Conservation (phyloP, 78 protist genomes). For the Guillardia theta region DNA sequence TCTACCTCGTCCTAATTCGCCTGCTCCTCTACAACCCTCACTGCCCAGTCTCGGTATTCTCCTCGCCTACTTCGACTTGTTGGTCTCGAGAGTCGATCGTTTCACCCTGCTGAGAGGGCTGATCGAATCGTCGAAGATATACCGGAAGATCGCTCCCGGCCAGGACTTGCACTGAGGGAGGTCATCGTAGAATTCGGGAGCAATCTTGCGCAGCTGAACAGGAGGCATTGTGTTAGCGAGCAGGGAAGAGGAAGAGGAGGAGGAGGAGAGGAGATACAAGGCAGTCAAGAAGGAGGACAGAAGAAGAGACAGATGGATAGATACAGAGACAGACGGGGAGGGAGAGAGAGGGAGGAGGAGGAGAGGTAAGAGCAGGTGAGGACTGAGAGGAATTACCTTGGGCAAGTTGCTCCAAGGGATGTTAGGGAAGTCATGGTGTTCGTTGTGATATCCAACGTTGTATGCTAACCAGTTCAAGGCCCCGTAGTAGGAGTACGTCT, state of each 20-base stretch:
- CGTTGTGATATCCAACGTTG: conserved; percentile 87
- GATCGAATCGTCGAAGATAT: background rate
- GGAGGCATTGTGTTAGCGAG: background rate
- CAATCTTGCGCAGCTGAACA: conserved; percentile 1
- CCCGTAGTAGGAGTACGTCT: conserved; percentile 88
- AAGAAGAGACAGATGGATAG: background rate
- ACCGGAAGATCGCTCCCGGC: background rate
- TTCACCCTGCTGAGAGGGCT: conserved; percentile 4
- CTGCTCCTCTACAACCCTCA: too few relatives aligned
- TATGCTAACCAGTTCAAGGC: conserved; percentile 61
- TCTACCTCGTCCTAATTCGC: too few relatives aligned
- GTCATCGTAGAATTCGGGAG: conserved; percentile 69
- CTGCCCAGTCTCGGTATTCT: background rate
- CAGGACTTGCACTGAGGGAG: conserved; percentile 30
- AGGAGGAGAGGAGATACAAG: too few relatives aligned
- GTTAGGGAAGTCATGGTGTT: conserved; percentile 87
- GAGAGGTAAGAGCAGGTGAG: background rate
- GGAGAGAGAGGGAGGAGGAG: background rate
- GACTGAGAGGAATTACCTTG: background rate
- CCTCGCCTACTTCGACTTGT: background rate
- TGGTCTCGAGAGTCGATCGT: background rate
- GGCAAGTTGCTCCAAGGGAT: conserved; percentile 63
- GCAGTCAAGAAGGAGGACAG: background rate
- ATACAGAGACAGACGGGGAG: background rate
- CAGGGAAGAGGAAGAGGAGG: too few relatives aligned